Evolutionary conservation across 176 grass and related monocot genomes (phyloP).

Genomic region (Oryza glaberrima): DNA sequence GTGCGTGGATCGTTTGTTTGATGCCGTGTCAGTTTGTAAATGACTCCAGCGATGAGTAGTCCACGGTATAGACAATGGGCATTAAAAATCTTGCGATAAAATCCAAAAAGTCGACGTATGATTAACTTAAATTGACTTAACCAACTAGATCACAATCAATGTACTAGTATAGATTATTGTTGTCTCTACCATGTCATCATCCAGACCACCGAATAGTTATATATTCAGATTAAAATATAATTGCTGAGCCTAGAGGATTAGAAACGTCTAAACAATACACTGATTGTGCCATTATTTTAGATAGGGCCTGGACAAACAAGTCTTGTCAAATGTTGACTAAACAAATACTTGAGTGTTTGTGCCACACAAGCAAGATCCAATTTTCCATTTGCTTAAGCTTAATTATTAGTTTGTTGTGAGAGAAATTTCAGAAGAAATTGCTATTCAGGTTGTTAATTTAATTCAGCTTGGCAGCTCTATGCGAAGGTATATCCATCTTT

Average conservation of each 20-base stretch:
- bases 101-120: slow-evolving; percentile 48
- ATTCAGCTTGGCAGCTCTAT: slow-evolving; percentile 54
- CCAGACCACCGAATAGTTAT: slow-evolving; percentile 47
- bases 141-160: slow-evolving; percentile 45
- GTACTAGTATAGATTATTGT: slow-evolving; percentile 21
- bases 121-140: slow-evolving; percentile 63
- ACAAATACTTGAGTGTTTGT: slow-evolving; percentile 49
- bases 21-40: slow-evolving; percentile 36
- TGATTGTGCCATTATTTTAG: slow-evolving; percentile 58
- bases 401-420: slow-evolving; percentile 19
- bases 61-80: slow-evolving; percentile 19
- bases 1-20: slow-evolving; percentile 32
- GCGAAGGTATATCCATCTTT: slow-evolving; percentile 38
- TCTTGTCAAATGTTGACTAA: slow-evolving; percentile 60
- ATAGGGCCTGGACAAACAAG: slow-evolving; percentile 55
- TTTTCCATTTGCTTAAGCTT: slow-evolving; percentile 36
- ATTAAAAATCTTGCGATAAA: slow-evolving; percentile 29
- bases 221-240: slow-evolving; percentile 40
- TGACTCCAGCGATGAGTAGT: slow-evolving; percentile 29
- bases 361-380: slow-evolving; percentile 49
- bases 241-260: slow-evolving; percentile 46
- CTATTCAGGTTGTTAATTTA: slow-evolving; percentile 46
- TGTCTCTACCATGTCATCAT: slow-evolving; percentile 42
- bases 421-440: slow-evolving; percentile 40
- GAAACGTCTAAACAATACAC: slow-evolving; percentile 49